Percentiles rank a stretch among this genome's conserved stretches.
phyloP scores from a whole-genome alignment of 2,329 filamentous ascomycete species.

The Sordariomycetes sp. region DNA sequence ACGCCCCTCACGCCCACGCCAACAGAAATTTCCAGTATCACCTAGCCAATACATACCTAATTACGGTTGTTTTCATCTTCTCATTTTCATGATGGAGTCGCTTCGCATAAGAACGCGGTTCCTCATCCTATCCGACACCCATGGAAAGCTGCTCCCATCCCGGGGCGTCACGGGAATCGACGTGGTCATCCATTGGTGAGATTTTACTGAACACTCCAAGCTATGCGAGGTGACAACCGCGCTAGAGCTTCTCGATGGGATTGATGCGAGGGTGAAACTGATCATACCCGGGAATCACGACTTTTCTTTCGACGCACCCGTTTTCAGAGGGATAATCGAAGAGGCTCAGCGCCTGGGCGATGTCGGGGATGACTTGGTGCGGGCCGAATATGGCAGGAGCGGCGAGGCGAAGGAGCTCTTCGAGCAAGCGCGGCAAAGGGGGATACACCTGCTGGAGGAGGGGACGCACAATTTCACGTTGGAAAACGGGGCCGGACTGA shows the following conservation, averaged over 20 bases:
- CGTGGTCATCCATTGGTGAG: conserved; percentile 37
- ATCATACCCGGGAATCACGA: conserved; percentile 42
- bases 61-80: too few relatives aligned
- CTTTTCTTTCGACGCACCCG: conserved; percentile 24
- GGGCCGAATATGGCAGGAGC: neutral
- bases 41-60: too few relatives aligned
- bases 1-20: too few relatives aligned
- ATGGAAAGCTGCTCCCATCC: too few relatives aligned
- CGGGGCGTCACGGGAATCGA: too few relatives aligned
- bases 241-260: conserved; percentile 22
- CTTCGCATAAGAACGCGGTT: too few relatives aligned
- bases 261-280: conserved; percentile 34
- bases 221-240: conserved; percentile 24
- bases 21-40: too few relatives aligned
- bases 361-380: neutral
- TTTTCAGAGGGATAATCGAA: conserved; percentile 19
- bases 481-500: conserved; percentile 26
- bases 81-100: too few relatives aligned
- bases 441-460: conserved; percentile 28
- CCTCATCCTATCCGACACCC: too few relatives aligned
- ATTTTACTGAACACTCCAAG: conserved; percentile 33
- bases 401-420: neutral
- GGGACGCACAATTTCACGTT: conserved; percentile 27
- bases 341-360: conserved; percentile 6
- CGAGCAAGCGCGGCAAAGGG: conserved; percentile 2